Evolutionary conservation across 169 alveolate species (phyloP).

Genomic region (Plasmodium reichenowi): DNA sequence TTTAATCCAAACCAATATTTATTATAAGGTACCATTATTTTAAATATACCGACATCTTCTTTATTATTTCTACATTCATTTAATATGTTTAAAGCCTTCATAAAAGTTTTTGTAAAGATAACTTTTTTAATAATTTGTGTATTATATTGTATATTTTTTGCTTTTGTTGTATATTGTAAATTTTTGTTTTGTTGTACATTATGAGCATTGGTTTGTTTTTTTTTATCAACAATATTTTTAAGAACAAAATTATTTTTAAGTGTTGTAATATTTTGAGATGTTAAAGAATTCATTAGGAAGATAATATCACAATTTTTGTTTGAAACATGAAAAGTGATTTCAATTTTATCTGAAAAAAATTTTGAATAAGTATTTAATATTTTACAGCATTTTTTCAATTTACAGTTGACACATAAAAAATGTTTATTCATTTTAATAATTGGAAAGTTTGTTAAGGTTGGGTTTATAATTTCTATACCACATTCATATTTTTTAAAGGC

Average conservation of each 20-base stretch:
- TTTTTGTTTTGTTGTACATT: neutral
- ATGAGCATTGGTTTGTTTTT: conserved; percentile 11
- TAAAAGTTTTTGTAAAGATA: conserved; percentile 54
- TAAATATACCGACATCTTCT: conserved; percentile 74
- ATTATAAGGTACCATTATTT: conserved; percentile 60
- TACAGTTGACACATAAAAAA: conserved; percentile 50
- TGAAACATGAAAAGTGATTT: conserved; percentile 28
- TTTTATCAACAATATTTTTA: conserved; percentile 37
- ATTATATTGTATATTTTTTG: neutral
- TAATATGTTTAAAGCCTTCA: conserved; percentile 63
- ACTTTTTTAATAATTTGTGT: conserved; percentile 28
- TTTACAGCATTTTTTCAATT: conserved; percentile 71
- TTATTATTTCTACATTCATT: conserved; percentile 75
- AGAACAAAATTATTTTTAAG: conserved; percentile 66
- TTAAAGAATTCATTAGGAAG: conserved; percentile 50
- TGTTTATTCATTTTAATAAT: conserved; percentile 59
- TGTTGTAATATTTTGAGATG: conserved; percentile 51
- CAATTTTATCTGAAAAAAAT: conserved; percentile 46
- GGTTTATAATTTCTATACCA: conserved; percentile 62
- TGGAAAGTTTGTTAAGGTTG: conserved; percentile 62
- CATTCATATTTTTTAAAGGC: conserved; percentile 72
- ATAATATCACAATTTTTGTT: conserved; percentile 62
- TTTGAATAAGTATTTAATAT: conserved; percentile 69
- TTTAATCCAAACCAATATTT: conserved; percentile 72
- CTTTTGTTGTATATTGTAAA: neutral